A percentile compares a stretch with the other conserved stretches of the same genome.
These are phyloP conservation scores for Cucumis sativus DNA, from an alignment of 306 rosid species.

Conservation along the genomic window Cucumber_9930_V3 NC_026660.2:2193501-2194000, in stretches of 20 bases:
- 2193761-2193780: background rate
- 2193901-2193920: background rate
- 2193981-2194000: no score
- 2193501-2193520: background rate
- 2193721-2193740: background rate
- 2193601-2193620: conserved; percentile 59
- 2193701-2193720: background rate
- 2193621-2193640: conserved; percentile 54
- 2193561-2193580: conserved; percentile 13
- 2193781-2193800: conserved; percentile 86
- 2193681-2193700: background rate
- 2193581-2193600: conserved; percentile 23
- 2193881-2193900: background rate
- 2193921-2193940: background rate
- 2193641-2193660: conserved; percentile 40
- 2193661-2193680: background rate
- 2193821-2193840: conserved; percentile 92
- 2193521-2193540: background rate
- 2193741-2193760: no score
- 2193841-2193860: conserved; percentile 68
- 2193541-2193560: conserved; percentile 5
- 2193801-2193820: conserved; percentile 95
- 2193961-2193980: background rate
- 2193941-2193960: background rate
- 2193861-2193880: conserved; percentile 45